Conservation (phyloP, 495 filamentous ascomycete genomes). For the Penicillium riverlandense region DNA sequence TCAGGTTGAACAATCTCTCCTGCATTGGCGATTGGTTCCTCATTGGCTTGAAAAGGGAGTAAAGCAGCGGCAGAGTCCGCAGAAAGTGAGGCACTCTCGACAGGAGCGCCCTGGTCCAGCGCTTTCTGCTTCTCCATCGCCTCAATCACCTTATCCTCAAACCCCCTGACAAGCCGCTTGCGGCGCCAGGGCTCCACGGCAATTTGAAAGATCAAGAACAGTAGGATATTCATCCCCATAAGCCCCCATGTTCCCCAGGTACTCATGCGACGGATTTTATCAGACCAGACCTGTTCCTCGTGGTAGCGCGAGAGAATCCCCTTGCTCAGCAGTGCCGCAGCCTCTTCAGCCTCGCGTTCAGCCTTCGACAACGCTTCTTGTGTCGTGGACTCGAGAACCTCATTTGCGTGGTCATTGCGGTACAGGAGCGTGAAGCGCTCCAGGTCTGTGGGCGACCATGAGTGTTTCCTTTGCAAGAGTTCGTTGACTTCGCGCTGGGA, state of each 20-base stretch:
- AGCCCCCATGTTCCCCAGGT: constrained; percentile 98
- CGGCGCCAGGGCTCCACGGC: constrained; percentile 93
- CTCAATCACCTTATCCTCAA: constrained; percentile 71
- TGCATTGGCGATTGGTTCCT: no score
- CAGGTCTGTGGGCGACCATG: constrained; percentile 79
- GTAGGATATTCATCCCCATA: constrained; percentile 90
- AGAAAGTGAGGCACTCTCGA: constrained; percentile 13
- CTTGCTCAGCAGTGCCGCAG: constrained; percentile 62
- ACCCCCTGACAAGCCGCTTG: constrained; percentile 66
- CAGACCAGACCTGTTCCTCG: constrained; percentile 98
- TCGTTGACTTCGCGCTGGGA: constrained; percentile 95
- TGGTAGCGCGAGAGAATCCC: constrained; percentile 87
- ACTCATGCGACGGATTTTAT: constrained; percentile 90
- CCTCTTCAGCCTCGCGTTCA: constrained; percentile 71
- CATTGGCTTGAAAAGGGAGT: not conserved
- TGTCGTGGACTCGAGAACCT: constrained; percentile 74
- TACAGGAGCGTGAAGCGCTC: constrained; percentile 94
- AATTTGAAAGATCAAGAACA: constrained; percentile 85
- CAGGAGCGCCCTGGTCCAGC: constrained; percentile 13
- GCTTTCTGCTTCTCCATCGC: constrained; percentile 70
- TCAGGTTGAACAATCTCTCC: not conserved
- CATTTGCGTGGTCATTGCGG: constrained; percentile 85
- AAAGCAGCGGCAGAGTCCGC: not conserved
- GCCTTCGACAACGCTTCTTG: constrained; percentile 62
- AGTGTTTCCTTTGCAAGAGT: constrained; percentile 86